These are phyloP conservation scores for Thalassiosira gravida DNA, from an alignment of 352 stramenopile species.

Conservation along the genomic window DNA sequence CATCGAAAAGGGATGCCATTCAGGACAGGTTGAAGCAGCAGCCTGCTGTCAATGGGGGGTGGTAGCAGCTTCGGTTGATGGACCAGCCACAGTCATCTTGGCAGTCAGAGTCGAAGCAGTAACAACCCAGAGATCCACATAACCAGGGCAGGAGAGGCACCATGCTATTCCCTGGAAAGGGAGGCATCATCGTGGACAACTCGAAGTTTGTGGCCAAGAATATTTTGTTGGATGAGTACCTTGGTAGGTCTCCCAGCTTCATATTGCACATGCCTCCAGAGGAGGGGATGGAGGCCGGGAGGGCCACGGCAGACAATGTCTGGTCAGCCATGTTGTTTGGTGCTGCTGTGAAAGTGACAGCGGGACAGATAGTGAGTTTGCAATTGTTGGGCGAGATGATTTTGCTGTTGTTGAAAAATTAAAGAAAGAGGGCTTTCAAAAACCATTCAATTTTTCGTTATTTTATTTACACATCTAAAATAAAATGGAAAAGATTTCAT, in stretches of 20 bases:
- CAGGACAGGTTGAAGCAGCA: conserved; percentile 14
- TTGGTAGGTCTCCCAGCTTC: conserved; percentile 36
- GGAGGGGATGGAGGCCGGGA: conserved; percentile 7
- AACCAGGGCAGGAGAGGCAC: not conserved
- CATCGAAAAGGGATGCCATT: conserved; percentile 29
- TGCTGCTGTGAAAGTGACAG: too few relatives aligned
- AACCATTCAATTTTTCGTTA: too few relatives aligned
- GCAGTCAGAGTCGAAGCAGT: not conserved
- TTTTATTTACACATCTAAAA: too few relatives aligned
- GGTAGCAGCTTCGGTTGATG: too few relatives aligned
- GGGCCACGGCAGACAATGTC: not conserved
- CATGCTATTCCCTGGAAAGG: conserved; percentile 40
- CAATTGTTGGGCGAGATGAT: not conserved
- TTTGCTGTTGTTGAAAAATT: not conserved
- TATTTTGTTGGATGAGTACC: conserved; percentile 30
- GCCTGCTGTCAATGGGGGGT: not conserved
- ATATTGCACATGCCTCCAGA: conserved; percentile 26
- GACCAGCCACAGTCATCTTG: not conserved
- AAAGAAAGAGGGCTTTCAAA: not conserved
- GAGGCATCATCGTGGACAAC: conserved; percentile 43
- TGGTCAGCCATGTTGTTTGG: too few relatives aligned
- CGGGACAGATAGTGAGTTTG: not conserved
- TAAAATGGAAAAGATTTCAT: too few relatives aligned
- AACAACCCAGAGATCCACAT: not conserved
- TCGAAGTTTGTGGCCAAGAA: conserved; percentile 33